Base-by-base conservation (phyloP, 1,139 yeast species). In the Debaryomycetaceae sp. region DNA sequence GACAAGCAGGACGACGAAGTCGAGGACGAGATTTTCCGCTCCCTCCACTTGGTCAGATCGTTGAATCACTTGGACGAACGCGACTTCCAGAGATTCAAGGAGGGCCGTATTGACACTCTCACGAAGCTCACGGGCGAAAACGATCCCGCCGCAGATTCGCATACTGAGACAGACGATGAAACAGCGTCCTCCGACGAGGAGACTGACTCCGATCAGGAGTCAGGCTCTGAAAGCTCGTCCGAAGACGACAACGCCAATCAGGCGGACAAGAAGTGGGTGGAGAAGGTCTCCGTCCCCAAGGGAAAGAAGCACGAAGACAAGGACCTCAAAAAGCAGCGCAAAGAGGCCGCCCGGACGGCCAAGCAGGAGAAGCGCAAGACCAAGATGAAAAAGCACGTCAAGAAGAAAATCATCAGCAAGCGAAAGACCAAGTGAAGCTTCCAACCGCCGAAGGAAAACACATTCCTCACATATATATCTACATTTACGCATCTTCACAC, bases 361-460 rank as follows among this genome's bases (percentile, higher is more conserved):
- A 87, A 89, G 50, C 86, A 85, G 56, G 98, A 91, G 56, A 90
- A 87, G 68, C 77, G 99, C 47, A 85, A 89, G 60, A 83, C 83
- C 5, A 95, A 95, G 64, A 85, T 93, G 84, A 93, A 93, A 65
- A 95, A 95, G 65, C 89, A 87, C 64, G 67, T 89, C 36, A 93
- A 93, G 70, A 93, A 93, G 77, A 85, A 85, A 61, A 67, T 85
- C 38, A 74, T 85, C 6, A 81, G 74, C 51, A 86, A 85, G 58
- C 59, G 78, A 42, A 72, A 74, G 55, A 60, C 68, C 24, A 58
- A 53, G 34, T 51, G 41, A 34, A 13, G 3, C 31, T 4, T 17
- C 20, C 20, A 17, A 17, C 20, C 20, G 4, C 20, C 20, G 20
- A 17, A 17, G 20, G 20, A 4, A 4, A 17, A 17, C 20, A 17